Conservation (phyloP, 495 filamentous ascomycete genomes). For the Xylaria telfairii region DNA sequence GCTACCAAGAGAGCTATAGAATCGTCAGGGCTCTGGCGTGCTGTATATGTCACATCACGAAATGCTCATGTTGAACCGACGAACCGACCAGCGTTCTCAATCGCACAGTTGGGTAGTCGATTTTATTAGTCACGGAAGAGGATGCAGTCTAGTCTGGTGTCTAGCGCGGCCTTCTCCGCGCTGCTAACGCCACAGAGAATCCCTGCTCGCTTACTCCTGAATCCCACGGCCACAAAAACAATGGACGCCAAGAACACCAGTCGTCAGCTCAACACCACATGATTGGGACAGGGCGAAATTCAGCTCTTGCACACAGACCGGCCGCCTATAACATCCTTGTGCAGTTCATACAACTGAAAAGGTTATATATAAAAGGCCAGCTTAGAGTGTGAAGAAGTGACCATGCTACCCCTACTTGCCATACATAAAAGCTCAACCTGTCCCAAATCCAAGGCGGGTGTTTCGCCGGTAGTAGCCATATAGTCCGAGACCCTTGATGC, state of each 20-base stretch:
- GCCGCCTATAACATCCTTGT: neutral
- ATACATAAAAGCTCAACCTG: neutral
- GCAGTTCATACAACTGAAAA: neutral
- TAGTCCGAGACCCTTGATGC: neutral
- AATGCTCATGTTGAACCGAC: constrained; percentile 9
- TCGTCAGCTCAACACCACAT: constrained; percentile 13
- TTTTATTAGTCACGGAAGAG: constrained; percentile 17
- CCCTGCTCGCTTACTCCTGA: constrained; percentile 26
- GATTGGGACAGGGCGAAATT: constrained; percentile 18
- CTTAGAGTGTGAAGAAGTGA: neutral
- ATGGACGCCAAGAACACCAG: constrained; percentile 3
- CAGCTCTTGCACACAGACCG: constrained; percentile 3
- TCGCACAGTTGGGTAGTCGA: constrained; percentile 16
- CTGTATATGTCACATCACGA: constrained; percentile 19
- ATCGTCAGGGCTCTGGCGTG: constrained; percentile 7
- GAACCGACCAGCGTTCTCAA: neutral
- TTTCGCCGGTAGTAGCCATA: neutral
- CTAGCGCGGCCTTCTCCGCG: constrained; percentile 17
- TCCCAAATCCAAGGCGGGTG: neutral
- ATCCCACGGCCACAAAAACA: constrained; percentile 9
- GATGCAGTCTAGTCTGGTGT: constrained; percentile 6
- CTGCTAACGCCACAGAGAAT: constrained; percentile 16
- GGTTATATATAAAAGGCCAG: no score
- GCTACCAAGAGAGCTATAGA: constrained; percentile 10
- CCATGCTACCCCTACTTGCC: neutral